Conservation (phyloP, 768 basidiomycete genomes). For the Leccinum disarticulatum region DNA sequence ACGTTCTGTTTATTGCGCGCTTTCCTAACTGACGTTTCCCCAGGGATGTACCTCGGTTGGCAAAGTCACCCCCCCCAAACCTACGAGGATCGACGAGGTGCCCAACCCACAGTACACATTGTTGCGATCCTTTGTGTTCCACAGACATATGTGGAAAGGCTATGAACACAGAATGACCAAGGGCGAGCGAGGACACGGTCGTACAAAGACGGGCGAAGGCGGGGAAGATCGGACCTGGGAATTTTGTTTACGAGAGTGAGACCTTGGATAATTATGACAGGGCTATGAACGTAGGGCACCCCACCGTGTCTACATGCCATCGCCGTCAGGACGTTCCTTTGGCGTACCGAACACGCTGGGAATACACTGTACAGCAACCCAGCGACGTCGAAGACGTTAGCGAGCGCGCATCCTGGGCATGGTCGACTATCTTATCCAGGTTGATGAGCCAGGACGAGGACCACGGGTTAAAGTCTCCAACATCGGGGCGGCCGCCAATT, state of each 20-base stretch:
- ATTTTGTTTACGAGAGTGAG: conserved; percentile 53
- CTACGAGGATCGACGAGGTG: conserved; percentile 42
- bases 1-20: conserved; percentile 20
- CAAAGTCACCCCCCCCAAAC: conserved; percentile 67
- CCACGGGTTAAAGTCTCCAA: conserved; percentile 27
- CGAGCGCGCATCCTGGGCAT: conserved; percentile 43
- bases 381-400: conserved; percentile 21
- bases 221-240: conserved; percentile 90
- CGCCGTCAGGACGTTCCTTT: conserved; percentile 46
- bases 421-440: conserved; percentile 41
- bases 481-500: conserved; percentile 62
- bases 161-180: conserved; percentile 96
- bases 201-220: conserved; percentile 55
- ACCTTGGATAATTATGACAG: not conserved
- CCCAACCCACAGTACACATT: conserved; percentile 69
- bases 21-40: conserved; percentile 5
- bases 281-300: conserved; percentile 9
- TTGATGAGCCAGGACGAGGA: conserved; percentile 32
- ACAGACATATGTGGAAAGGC: conserved; percentile 68
- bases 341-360: conserved; percentile 45
- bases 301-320: conserved; percentile 11
- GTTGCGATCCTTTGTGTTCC: conserved; percentile 79
- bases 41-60: conserved; percentile 76
- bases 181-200: conserved; percentile 65
- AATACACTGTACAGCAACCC: conserved; percentile 20